Percentiles rank a stretch among this genome's conserved stretches.
These are phyloP conservation scores for Ceratocystis ficicola DNA, from an alignment of 2,329 filamentous ascomycete species.

Conservation along the genomic window DNA sequence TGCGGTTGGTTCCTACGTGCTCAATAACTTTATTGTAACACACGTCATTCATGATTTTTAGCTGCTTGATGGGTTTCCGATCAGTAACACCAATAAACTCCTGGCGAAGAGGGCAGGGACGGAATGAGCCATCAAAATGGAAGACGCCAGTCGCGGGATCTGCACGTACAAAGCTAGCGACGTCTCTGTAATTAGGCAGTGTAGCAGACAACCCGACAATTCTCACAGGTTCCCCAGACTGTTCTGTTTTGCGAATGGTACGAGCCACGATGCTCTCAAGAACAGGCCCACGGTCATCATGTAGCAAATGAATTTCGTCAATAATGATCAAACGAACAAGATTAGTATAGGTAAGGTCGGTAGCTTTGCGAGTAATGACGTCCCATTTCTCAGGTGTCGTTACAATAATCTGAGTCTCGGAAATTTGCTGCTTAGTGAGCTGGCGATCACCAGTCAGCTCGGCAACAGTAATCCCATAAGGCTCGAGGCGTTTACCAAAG, in stretches of 20 bases:
- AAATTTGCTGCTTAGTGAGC: slow-evolving; percentile 95
- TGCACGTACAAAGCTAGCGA: slow-evolving; percentile 86
- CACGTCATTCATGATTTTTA: slow-evolving; percentile 99
- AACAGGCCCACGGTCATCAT: slow-evolving; percentile 93
- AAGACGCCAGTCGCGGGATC: slow-evolving; percentile 77
- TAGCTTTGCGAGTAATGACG: slow-evolving; percentile 95
- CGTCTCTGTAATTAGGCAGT: slow-evolving; percentile 90
- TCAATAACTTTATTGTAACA: slow-evolving; percentile 96
- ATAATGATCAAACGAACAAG: slow-evolving; percentile 94
- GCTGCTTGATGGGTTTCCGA: slow-evolving; percentile 95
- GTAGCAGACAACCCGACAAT: slow-evolving; percentile 89
- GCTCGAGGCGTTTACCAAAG: slow-evolving; percentile 79
- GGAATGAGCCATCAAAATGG: slow-evolving; percentile 89
- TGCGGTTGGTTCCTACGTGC: slow-evolving; percentile 81
- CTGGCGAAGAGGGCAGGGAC: slow-evolving; percentile 87
- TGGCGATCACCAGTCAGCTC: slow-evolving; percentile 96
- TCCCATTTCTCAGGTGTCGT: slow-evolving; percentile 99
- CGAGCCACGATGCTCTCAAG: slow-evolving; percentile 92
- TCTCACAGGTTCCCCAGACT: slow-evolving; percentile 85
- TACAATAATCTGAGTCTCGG: slow-evolving; percentile 94
- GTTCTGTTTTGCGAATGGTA: slow-evolving; percentile 84
- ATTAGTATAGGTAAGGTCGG: slow-evolving; percentile 91
- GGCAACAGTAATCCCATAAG: slow-evolving; percentile 85
- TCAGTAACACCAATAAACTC: slow-evolving; percentile 97
- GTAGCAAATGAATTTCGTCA: slow-evolving; percentile 93